Evolutionary conservation across 306 rosid genomes (phyloP).

Genomic region (Malus sieversii): DNA sequence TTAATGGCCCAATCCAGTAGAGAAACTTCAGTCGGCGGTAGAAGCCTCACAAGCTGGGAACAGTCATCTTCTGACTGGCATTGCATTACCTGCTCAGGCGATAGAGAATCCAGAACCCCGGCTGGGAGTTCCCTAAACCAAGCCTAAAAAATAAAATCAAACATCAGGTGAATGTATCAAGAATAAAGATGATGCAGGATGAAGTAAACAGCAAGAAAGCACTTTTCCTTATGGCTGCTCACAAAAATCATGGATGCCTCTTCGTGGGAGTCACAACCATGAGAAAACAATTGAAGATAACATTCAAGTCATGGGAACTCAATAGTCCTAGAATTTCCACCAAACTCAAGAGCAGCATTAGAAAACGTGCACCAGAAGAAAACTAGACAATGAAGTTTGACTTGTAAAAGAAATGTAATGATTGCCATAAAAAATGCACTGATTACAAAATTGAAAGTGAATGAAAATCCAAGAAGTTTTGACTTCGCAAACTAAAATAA

Average conservation of each 20-base stretch:
- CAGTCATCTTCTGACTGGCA: conserved; percentile 75
- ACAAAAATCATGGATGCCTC: neutral
- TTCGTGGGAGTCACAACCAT: neutral
- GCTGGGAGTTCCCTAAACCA: conserved; percentile 92
- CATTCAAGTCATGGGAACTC: neutral
- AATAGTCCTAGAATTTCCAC: neutral
- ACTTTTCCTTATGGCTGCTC: neutral
- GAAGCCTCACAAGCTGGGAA: conserved; percentile 47
- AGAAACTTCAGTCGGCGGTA: conserved; percentile 66
- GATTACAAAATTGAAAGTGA: neutral
- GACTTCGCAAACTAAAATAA: neutral
- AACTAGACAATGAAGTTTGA: neutral
- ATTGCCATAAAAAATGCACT: neutral
- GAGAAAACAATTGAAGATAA: conserved; percentile 5
- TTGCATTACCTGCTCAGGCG: conserved; percentile 68
- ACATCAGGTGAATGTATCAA: conserved; percentile 12
- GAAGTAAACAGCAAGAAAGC: neutral
- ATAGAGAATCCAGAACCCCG: conserved; percentile 62
- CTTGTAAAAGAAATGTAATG: neutral
- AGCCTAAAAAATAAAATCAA: conserved; percentile 44
- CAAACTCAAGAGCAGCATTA: neutral
- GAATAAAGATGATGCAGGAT: neutral
- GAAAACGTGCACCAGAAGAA: neutral
- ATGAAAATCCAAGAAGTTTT: neutral
- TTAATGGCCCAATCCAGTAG: conserved; percentile 89